Evolutionary conservation across 176 grass and related monocot species (phyloP), one percentile per base, ranked within the genome.

Genomic region (Avena sativa): DNA sequence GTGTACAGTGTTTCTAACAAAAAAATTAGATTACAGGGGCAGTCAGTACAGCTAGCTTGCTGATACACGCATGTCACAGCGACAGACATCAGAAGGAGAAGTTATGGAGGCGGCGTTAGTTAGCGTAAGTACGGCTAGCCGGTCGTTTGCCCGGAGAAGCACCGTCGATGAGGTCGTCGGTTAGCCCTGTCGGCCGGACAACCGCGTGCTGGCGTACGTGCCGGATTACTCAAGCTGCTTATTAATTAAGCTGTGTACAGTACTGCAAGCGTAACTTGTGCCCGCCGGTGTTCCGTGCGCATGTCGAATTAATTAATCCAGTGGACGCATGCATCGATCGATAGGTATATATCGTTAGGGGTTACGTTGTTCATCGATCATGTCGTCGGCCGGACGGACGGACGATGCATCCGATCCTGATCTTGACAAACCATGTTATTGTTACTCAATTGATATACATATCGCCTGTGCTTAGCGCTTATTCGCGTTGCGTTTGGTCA

Each of bases 151-250:
- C 64, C 64, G 30, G 65, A 68, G 67, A 70, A 17, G 67, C 16
- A 70, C 32, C 32, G 32, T 44, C 6, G 6, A 40, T 70, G 16
- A 46, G 36, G 67, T 20, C 17, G 68, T 71, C 68, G 44, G 67
- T 70, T 70, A 70, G 34, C 34, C 34, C 67, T 71, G 67, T 43
- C 67, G 67, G 67, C 34, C 67, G 67, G 67, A 44, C 67, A 68
- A 30, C 30, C 14, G 65, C 3, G 32, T 66, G 63, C 28, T 65
- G 62, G 62, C 25, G 64, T 68, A 34, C 66, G 34, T 70, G 1
- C 15, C 15, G 36, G 16, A 43, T 69, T 69, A 14, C 64, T 36
- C 3, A 70, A 20, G 6, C 32, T 32, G 32, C 32, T 32, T 32
- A 32, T 30, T 30, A 30, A 30, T 3, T 65, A 14, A 65, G 7